Evolutionary conservation across 352 stramenopile species (phyloP).

Genomic region (Phytophthora vignae): DNA sequence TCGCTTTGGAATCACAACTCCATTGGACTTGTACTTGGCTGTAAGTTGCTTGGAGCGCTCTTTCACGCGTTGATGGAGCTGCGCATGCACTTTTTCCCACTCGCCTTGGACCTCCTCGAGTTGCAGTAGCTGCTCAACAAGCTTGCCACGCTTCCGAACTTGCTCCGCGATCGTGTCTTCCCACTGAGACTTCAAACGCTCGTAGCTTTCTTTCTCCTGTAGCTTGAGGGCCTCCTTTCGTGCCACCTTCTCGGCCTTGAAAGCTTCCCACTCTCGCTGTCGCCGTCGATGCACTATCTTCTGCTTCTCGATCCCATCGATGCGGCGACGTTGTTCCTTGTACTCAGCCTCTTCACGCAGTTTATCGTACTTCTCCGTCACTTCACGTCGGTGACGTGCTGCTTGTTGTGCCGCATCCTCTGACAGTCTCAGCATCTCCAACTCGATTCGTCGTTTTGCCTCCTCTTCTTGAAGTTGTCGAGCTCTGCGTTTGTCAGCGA

Average conservation of each 20-base stretch:
- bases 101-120: constrained; percentile 58
- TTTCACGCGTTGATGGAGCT: constrained; percentile 45
- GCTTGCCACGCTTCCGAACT: constrained; percentile 27
- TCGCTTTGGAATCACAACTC: constrained; percentile 46
- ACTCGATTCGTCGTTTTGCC: constrained; percentile 38
- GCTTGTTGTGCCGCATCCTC: constrained; percentile 41
- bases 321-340: constrained; percentile 49
- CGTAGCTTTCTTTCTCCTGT: constrained; percentile 45
- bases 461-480: constrained; percentile 38
- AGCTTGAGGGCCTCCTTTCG: constrained; percentile 54
- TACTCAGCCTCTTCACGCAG: constrained; percentile 57
- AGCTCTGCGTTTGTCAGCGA: constrained; percentile 31
- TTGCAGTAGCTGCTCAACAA: constrained; percentile 61
- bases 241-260: constrained; percentile 47
- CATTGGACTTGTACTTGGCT: constrained; percentile 56
- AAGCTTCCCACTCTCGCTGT: constrained; percentile 68
- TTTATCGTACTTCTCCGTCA: constrained; percentile 64
- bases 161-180: constrained; percentile 42
- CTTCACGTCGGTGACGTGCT: constrained; percentile 45
- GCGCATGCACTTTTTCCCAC: constrained; percentile 51
- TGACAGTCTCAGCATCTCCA: constrained; percentile 53
- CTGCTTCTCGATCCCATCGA: constrained; percentile 68
- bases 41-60: constrained; percentile 48
- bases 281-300: constrained; percentile 64
- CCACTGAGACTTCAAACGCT: constrained; percentile 57